Percentiles rank a stretch among this genome's conserved stretches.
Evolutionary conservation across 2,329 filamentous ascomycete genomes (phyloP).

Genomic region (Aspergillus aculeatus): DNA sequence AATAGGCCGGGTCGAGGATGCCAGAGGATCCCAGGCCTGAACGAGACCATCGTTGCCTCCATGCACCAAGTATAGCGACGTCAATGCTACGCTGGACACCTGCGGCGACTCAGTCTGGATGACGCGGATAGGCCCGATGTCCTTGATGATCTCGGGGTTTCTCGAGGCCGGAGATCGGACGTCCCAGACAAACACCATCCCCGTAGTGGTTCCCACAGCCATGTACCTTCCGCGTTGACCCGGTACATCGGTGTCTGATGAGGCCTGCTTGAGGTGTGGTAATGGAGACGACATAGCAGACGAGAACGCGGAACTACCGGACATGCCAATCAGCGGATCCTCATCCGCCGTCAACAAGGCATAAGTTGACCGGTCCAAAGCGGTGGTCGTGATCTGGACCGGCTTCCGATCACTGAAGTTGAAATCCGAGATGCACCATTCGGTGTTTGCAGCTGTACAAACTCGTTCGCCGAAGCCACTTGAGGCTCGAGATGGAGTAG

Average conservation of each 20-base stretch:
- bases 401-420: conserved; percentile 60
- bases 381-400: conserved; percentile 65
- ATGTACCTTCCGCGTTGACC: conserved; percentile 80
- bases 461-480: conserved; percentile 30
- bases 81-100: conserved; percentile 77
- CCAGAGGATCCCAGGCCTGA: conserved; percentile 94
- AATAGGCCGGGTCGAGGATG: conserved; percentile 73
- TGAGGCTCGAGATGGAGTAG: conserved; percentile 35
- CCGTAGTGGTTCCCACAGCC: conserved; percentile 75
- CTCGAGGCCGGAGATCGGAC: conserved; percentile 64
- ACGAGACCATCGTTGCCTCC: conserved; percentile 93
- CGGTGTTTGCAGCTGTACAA: conserved; percentile 48
- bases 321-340: conserved; percentile 68
- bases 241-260: conserved; percentile 63
- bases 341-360: conserved; percentile 71
- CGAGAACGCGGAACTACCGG: conserved; percentile 53
- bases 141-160: conserved; percentile 55
- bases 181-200: conserved; percentile 81
- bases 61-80: conserved; percentile 84
- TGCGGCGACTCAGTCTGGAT: conserved; percentile 90
- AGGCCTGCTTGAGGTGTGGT: conserved; percentile 47
- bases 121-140: conserved; percentile 69
- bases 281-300: conserved; percentile 56
- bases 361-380: conserved; percentile 72
- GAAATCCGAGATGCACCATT: conserved; percentile 66